Evolutionary conservation across 257 asterid genomes (phyloP), one percentile per base, ranked within the genome.

Genomic region (Solanum boliviense): DNA sequence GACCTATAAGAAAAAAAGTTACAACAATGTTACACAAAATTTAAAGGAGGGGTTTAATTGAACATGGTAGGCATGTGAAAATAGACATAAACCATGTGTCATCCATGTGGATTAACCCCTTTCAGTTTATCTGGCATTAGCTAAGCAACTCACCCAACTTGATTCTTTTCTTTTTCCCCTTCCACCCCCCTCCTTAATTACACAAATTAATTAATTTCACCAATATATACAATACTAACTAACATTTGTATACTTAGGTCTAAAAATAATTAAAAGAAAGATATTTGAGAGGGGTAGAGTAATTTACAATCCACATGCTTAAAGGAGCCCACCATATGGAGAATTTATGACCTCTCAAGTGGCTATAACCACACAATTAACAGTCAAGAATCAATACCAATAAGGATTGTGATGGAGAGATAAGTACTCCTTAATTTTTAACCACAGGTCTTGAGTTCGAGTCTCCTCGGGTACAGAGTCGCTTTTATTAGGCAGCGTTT

Each of bases 1-100:
- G 92, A 89, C 87, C 92, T 91, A 88, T 85, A 82, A 76, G 84
- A 56, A 52, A 91, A 92, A 92, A 93, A 92, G 95, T 93, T 91
- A 91, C 91, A 72, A 32, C 41, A 72, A 32, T 32, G 12, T 32
- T 74, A 91, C 93, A 90, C 92, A 89, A 92, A 92, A 91, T 31
- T 70, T 13, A 29, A 29, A 9, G 76, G 12, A 21, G 29, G 48
- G 27, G 93, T 89, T 91, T 91, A 92, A 92, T 88, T 90, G 95
- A 92, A 94, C 96, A 92, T 94, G 96, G 94, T 89, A 65, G 91
- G 93, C 96, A 94, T 94, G 96, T 93, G 93, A 94, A 89, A 86
- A 86, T 91, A 88, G 94, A 92, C 95, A 92, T 88, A 87, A 87
- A 82, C 79, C 89, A 87, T 87, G 89, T 87, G 89, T 82, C 87